Conservation (phyloP, 805 yeast genomes). For the Saturnispora besseyi region DNA sequence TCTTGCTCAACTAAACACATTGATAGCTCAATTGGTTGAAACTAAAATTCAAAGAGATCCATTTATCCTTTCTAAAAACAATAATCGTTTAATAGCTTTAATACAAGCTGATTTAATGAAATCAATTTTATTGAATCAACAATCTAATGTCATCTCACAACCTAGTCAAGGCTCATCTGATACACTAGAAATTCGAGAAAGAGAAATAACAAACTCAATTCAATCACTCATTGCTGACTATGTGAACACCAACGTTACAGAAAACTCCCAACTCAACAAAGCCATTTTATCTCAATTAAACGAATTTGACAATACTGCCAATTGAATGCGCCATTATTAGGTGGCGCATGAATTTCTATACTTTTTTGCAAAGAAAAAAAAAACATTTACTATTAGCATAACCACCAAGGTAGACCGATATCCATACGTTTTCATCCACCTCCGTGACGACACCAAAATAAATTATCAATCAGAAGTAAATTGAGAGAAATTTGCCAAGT, state of each 20-base stretch:
- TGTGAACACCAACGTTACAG: background rate
- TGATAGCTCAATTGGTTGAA: conserved; percentile 36
- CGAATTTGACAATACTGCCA: background rate
- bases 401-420: background rate
- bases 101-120: conserved; percentile 42
- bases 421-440: background rate
- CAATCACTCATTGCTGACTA: background rate
- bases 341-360: background rate
- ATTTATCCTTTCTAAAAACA: conserved; percentile 36
- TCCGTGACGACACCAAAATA: background rate
- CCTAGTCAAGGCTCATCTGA: background rate
- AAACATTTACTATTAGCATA: background rate
- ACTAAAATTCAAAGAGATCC: conserved; percentile 41
- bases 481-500: background rate
- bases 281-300: background rate
- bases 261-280: background rate
- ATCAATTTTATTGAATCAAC: background rate
- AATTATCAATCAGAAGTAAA: no score
- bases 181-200: background rate
- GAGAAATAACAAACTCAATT: background rate
- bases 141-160: background rate
- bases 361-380: background rate
- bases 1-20: conserved; percentile 25
- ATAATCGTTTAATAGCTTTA: conserved; percentile 42
- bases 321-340: background rate